A percentile compares a stretch with the other conserved stretches of the same genome.
Conservation (phyloP, 306 rosid species). For the Begonia loranthoides region DNA sequence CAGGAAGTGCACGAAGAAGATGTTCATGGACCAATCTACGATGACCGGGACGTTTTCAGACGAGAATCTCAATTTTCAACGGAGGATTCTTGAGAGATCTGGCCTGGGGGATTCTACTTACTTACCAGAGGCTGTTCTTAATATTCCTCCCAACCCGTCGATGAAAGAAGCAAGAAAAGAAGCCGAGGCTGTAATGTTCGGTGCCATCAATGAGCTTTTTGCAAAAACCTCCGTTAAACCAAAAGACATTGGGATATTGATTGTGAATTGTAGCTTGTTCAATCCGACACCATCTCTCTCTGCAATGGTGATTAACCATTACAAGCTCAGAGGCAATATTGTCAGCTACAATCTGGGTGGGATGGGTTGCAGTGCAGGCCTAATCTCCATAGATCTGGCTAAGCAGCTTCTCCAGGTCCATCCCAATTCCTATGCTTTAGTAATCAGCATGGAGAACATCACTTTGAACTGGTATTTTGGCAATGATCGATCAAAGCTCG, state of each 20-base stretch:
- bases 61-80: conserved; percentile 53
- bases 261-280: conserved; percentile 11
- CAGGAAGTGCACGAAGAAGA: conserved; percentile 46
- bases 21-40: conserved; percentile 52
- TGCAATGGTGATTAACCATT: conserved; percentile 62
- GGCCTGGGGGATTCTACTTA: conserved; percentile 67
- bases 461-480: too few relatives aligned
- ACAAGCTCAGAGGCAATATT: conserved; percentile 26
- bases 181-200: conserved; percentile 61
- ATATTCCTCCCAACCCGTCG: conserved; percentile 67
- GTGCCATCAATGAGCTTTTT: conserved; percentile 39
- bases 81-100: conserved; percentile 66
- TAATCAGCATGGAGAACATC: too few relatives aligned
- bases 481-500: too few relatives aligned
- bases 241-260: conserved; percentile 65
- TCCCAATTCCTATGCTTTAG: too few relatives aligned
- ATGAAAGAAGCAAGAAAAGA: conserved; percentile 81
- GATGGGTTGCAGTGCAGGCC: conserved; percentile 84
- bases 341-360: conserved; percentile 58
- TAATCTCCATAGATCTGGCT: conserved; percentile 29
- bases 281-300: conserved; percentile 81
- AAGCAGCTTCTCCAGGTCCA: conserved; percentile 5
- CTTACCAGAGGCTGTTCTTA: conserved; percentile 68
- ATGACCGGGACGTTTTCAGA: conserved; percentile 37
- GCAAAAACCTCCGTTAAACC: conserved; percentile 53